phyloP scores from a whole-genome alignment of 1,284 basidiomycete species.

The Gymnopus androsaceus region DNA sequence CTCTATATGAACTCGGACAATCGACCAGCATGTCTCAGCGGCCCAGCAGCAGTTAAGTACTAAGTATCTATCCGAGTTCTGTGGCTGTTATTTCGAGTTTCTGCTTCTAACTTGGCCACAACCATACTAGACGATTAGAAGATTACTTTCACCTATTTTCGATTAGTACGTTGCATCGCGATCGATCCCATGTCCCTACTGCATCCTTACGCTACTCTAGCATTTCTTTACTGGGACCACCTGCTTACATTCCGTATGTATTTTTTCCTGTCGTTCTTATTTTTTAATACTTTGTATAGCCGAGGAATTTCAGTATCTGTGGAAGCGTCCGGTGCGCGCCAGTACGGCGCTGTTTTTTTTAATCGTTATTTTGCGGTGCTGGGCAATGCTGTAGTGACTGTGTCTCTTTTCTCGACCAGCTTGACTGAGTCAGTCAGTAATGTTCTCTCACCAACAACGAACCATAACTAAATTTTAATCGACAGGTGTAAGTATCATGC shows the following conservation, averaged over 20 bases:
- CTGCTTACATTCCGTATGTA: constrained; percentile 7
- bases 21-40: not conserved
- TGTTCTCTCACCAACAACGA: not conserved
- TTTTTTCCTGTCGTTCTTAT: not conserved
- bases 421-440: constrained; percentile 5
- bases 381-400: constrained; percentile 7
- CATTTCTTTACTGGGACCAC: constrained; percentile 14
- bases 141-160: constrained; percentile 12
- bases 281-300: not conserved
- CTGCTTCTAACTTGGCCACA: not conserved
- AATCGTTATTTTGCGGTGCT: constrained; percentile 12
- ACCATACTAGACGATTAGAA: constrained; percentile 11
- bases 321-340: constrained; percentile 1
- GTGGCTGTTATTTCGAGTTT: no score
- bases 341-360: constrained; percentile 9
- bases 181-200: not conserved
- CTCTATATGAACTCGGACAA: no score
- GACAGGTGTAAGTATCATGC: not conserved
- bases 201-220: not conserved
- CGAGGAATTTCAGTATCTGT: constrained; percentile 11
- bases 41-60: not conserved
- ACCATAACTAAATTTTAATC: not conserved
- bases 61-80: not conserved
- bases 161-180: constrained; percentile 6
- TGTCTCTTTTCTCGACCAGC: constrained; percentile 6